Percentiles rank a stretch among this genome's conserved stretches.
Evolutionary conservation across 2,329 filamentous ascomycete species (phyloP).

Genomic region (Colletotrichum orchidophilum): DNA sequence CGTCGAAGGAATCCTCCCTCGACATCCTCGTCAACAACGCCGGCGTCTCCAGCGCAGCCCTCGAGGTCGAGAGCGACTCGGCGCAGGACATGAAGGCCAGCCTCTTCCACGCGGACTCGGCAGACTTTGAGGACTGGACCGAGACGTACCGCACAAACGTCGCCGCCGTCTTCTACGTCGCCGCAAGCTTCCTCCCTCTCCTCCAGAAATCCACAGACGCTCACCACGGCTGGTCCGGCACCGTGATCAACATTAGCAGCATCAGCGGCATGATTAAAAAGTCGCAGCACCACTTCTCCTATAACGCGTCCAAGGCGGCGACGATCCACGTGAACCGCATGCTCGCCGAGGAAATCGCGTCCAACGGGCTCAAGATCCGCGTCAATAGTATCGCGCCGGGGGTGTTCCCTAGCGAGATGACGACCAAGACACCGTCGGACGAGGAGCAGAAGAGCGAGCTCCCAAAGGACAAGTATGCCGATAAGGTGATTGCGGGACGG

Average conservation of each 20-base stretch:
- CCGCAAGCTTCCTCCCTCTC: constrained; percentile 69
- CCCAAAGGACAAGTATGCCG: constrained; percentile 64
- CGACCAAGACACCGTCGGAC: constrained; percentile 55
- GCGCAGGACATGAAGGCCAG: constrained; percentile 64
- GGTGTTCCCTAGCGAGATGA: constrained; percentile 78
- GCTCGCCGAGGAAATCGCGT: constrained; percentile 68
- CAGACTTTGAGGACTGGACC: constrained; percentile 75
- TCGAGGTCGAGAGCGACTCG: constrained; percentile 64
- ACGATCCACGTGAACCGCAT: constrained; percentile 72
- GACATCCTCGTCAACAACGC: constrained; percentile 76
- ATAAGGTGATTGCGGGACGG: constrained; percentile 70
- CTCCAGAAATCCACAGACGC: constrained; percentile 60
- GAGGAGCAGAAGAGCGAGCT: constrained; percentile 67
- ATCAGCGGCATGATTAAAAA: constrained; percentile 72
- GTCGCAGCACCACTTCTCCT: constrained; percentile 72
- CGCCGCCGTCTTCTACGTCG: constrained; percentile 72
- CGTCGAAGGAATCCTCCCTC: constrained; percentile 64
- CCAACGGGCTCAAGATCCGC: constrained; percentile 70
- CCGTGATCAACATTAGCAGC: constrained; percentile 75
- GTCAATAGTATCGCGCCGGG: constrained; percentile 79
- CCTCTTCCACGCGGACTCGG: constrained; percentile 71
- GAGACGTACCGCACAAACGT: constrained; percentile 80
- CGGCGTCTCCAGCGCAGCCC: constrained; percentile 66
- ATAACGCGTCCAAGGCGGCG: constrained; percentile 72
- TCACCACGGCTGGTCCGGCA: constrained; percentile 59